These are phyloP conservation scores for Penicillium sp. DNA, from an alignment of 2,329 filamentous ascomycete species.

Conservation along the genomic window DNA sequence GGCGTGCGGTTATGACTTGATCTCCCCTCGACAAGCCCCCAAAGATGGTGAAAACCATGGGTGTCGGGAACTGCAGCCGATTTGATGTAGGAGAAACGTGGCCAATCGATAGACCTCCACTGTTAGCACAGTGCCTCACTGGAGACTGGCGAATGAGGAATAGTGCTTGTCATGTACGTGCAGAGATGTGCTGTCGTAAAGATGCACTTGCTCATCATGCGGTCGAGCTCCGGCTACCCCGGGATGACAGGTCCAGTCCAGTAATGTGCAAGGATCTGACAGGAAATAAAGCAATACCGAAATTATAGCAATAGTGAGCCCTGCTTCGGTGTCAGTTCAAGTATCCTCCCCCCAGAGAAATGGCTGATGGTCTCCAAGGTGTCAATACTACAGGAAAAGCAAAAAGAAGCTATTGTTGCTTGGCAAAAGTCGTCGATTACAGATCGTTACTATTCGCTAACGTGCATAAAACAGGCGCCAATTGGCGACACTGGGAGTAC, in stretches of 20 bases:
- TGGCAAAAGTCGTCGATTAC: slow-evolving; percentile 12
- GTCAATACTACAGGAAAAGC: neutral
- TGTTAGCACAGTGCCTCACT: neutral
- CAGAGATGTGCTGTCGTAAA: slow-evolving; percentile 44
- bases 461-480: slow-evolving; percentile 12
- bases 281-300: neutral
- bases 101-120: neutral
- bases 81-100: neutral
- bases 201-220: slow-evolving; percentile 58
- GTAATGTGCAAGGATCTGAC: neutral
- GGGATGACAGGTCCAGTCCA: neutral
- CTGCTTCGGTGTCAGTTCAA: neutral
- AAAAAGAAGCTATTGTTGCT: neutral
- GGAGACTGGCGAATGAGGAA: neutral
- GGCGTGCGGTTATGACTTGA: neutral
- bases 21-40: neutral
- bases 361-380: neutral
- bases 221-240: slow-evolving; percentile 1
- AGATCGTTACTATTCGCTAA: slow-evolving; percentile 21
- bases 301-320: neutral
- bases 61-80: neutral
- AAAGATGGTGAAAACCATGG: neutral
- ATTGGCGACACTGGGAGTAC: slow-evolving; percentile 14
- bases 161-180: neutral
- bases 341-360: neutral